phyloP scores from a whole-genome alignment of 805 yeast genomes.

The Zygosaccharomyces pseudorouxii region DNA sequence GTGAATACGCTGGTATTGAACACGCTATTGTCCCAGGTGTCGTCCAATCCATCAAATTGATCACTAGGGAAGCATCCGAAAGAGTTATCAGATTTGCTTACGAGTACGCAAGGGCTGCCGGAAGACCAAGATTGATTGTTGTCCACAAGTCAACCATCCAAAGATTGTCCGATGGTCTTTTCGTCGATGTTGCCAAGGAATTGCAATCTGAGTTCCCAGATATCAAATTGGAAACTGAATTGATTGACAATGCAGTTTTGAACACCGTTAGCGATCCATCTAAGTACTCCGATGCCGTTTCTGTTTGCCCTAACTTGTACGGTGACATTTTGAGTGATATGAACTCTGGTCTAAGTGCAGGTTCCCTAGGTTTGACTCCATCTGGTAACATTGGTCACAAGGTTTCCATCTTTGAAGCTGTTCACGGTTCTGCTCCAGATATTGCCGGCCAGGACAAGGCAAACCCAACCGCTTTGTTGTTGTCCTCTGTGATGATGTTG shows the following conservation, averaged over 20 bases:
- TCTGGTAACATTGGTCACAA: slow-evolving; percentile 99
- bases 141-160: slow-evolving; percentile 98
- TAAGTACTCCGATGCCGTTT: slow-evolving; percentile 79
- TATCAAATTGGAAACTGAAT: slow-evolving; percentile 73
- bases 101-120: slow-evolving; percentile 87
- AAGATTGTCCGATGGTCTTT: slow-evolving; percentile 97
- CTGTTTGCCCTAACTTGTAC: slow-evolving; percentile 98
- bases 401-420: slow-evolving; percentile 98
- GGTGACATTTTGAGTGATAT: slow-evolving; percentile 99
- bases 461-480: slow-evolving; percentile 95
- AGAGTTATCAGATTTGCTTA: slow-evolving; percentile 95
- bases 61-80: slow-evolving; percentile 94
- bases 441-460: slow-evolving; percentile 99
- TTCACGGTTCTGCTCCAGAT: slow-evolving; percentile 99
- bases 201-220: slow-evolving; percentile 90
- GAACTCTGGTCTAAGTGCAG: slow-evolving; percentile 89
- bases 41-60: slow-evolving; percentile 94
- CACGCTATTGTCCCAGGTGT: slow-evolving; percentile 98
- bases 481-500: slow-evolving; percentile 98
- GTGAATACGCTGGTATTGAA: slow-evolving; percentile 99
- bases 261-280: slow-evolving; percentile 83
- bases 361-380: slow-evolving; percentile 98
- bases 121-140: slow-evolving; percentile 83
- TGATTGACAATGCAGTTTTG: slow-evolving; percentile 93
- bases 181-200: slow-evolving; percentile 86